phyloP scores from a whole-genome alignment of 2,329 filamentous ascomycete genomes.

The Diaporthe nobilis region DNA sequence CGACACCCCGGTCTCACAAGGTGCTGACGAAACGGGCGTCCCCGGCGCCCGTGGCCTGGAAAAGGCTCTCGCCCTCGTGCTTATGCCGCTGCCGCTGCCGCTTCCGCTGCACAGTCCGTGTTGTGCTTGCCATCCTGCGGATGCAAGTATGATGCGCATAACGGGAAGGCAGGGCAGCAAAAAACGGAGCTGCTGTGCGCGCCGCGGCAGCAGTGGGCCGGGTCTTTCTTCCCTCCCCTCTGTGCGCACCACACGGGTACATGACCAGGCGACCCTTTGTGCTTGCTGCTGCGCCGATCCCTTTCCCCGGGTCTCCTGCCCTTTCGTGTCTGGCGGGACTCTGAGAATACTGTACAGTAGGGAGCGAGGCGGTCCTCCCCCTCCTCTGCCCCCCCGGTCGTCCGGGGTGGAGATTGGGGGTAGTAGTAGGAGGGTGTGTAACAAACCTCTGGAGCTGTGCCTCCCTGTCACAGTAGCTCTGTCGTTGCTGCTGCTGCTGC shows the following conservation, averaged over 20 bases:
- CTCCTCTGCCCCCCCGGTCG: neutral
- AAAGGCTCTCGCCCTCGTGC: conserved; percentile 17
- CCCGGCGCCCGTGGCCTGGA: conserved; percentile 25
- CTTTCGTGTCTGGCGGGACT: neutral
- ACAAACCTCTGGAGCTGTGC: conserved; percentile 23
- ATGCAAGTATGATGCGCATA: conserved; percentile 43
- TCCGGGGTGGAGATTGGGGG: conserved; percentile 7
- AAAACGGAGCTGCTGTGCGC: conserved; percentile 29
- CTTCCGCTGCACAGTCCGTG: conserved; percentile 37
- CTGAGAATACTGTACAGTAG: neutral
- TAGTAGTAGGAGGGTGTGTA: neutral
- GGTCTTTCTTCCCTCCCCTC: neutral
- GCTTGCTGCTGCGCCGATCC: conserved; percentile 20
- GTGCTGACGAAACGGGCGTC: conserved; percentile 31
- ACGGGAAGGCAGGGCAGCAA: conserved; percentile 33
- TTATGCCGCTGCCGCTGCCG: conserved; percentile 25
- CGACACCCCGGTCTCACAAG: conserved; percentile 25
- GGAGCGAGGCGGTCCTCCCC: neutral
- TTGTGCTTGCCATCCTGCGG: conserved; percentile 43
- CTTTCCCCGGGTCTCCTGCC: neutral
- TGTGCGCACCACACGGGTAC: conserved; percentile 2
- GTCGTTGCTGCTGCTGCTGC: neutral
- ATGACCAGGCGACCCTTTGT: conserved; percentile 23
- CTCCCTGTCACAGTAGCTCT: conserved; percentile 12
- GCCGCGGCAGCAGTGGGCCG: conserved; percentile 29